phyloP scores from a whole-genome alignment of 306 rosid species.

The Casuarina cunninghamiana region DNA sequence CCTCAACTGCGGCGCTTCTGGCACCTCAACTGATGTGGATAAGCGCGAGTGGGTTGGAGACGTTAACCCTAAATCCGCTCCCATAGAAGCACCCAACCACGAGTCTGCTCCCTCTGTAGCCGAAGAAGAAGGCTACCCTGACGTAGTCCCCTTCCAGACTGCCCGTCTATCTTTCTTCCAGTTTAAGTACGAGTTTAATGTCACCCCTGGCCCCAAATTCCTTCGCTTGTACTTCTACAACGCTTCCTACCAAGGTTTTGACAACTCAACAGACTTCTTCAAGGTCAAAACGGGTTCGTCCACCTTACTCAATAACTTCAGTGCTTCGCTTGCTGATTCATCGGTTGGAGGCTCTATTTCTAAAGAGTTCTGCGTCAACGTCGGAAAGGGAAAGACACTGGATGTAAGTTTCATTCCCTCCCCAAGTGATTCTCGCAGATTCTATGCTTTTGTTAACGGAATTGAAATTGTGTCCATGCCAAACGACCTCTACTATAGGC shows the following conservation, averaged over 20 bases:
- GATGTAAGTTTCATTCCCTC: neutral
- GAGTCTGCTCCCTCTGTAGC: neutral
- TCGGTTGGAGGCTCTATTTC: neutral
- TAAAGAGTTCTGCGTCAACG: conserved; percentile 1
- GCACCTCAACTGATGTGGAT: neutral
- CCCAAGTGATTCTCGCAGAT: neutral
- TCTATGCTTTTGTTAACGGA: neutral
- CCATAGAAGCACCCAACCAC: neutral
- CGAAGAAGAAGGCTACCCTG: rapidly evolving
- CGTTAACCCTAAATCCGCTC: neutral
- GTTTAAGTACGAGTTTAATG: neutral
- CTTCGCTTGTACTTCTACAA: neutral
- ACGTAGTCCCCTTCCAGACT: neutral
- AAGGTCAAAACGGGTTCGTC: neutral
- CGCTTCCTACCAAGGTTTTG: neutral
- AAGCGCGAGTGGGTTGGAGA: conserved; percentile 4
- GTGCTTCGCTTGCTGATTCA: neutral
- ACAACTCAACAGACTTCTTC: neutral
- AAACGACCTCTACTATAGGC: neutral
- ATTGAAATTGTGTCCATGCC: neutral
- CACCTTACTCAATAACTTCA: neutral
- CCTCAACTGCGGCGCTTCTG: neutral
- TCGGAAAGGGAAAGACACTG: neutral
- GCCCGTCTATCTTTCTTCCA: neutral
- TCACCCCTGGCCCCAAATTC: neutral